phyloP scores from a whole-genome alignment of 2,329 filamentous ascomycete species.

The Tolypocladium endophyticum region DNA sequence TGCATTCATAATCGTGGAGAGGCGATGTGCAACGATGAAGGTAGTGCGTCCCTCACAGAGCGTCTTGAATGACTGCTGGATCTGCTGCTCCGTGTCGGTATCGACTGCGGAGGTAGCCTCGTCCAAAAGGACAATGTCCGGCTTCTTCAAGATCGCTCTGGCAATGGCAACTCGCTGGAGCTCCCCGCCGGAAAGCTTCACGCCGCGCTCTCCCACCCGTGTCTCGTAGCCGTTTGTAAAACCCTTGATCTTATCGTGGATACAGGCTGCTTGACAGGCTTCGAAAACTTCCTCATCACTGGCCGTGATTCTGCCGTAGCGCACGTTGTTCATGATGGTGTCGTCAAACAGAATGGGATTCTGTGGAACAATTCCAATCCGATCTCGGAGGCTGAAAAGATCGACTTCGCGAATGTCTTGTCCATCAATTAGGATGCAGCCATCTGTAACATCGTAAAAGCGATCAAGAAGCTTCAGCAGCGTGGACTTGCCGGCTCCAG shows the following conservation, averaged over 20 bases:
- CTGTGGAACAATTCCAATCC: slow-evolving; percentile 47
- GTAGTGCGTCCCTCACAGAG: slow-evolving; percentile 54
- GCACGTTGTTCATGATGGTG: slow-evolving; percentile 49
- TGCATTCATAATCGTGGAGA: slow-evolving; percentile 62
- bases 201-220: slow-evolving; percentile 38
- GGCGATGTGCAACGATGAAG: slow-evolving; percentile 57
- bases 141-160: slow-evolving; percentile 61
- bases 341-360: slow-evolving; percentile 46
- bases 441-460: slow-evolving; percentile 45
- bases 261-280: slow-evolving; percentile 43
- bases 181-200: slow-evolving; percentile 56
- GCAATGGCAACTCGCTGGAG: slow-evolving; percentile 58
- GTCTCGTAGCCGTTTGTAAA: slow-evolving; percentile 43
- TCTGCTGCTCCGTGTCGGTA: slow-evolving; percentile 57
- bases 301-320: slow-evolving; percentile 43
- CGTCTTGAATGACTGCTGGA: slow-evolving; percentile 49
- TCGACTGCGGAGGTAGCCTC: slow-evolving; percentile 72
- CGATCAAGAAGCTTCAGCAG: slow-evolving; percentile 47
- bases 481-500: slow-evolving; percentile 49
- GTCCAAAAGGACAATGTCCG: slow-evolving; percentile 66
- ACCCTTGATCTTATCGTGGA: slow-evolving; percentile 46
- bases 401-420: slow-evolving; percentile 46
- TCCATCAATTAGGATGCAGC: slow-evolving; percentile 43
- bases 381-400: slow-evolving; percentile 37
- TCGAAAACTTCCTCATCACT: slow-evolving; percentile 44